Evolutionary conservation across 208 protist species (phyloP).

Genomic region (Trypanosoma congolense): DNA sequence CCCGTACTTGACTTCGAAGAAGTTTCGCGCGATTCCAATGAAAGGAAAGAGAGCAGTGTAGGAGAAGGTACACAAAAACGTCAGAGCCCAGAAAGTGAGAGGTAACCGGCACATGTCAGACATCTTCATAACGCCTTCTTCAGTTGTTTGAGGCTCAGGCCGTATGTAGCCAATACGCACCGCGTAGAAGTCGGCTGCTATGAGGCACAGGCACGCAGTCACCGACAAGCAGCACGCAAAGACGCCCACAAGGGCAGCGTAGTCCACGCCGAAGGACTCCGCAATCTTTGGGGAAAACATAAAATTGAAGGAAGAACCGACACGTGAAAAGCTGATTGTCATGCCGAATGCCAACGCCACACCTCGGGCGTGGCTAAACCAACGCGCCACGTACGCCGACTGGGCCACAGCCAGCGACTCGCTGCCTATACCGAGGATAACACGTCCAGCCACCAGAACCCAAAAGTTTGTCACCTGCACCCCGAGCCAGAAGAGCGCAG

Average conservation of each 20-base stretch:
- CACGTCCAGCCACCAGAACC: conserved; percentile 67
- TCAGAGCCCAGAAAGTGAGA: conserved; percentile 71
- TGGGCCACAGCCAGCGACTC: conserved; percentile 87
- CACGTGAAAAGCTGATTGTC: conserved; percentile 85
- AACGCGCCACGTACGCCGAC: conserved; percentile 89
- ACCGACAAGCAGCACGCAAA: conserved; percentile 64
- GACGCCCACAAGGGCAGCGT: conserved; percentile 58
- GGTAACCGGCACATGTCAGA: conserved; percentile 57
- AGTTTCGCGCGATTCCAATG: conserved; percentile 76
- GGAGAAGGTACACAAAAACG: conserved; percentile 76
- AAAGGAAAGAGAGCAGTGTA: conserved; percentile 86
- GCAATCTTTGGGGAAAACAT: conserved; percentile 82
- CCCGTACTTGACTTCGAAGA: conserved; percentile 84
- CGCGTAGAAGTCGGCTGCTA: conserved; percentile 64
- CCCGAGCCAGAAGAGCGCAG: conserved; percentile 72
- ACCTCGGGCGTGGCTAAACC: conserved; percentile 73
- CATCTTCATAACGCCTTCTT: conserved; percentile 28
- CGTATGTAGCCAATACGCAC: conserved; percentile 67
- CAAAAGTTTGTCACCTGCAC: conserved; percentile 52
- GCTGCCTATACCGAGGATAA: conserved; percentile 87
- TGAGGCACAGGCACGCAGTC: conserved; percentile 46
- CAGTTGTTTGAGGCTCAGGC: conserved; percentile 33
- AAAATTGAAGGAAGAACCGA: conserved; percentile 91
- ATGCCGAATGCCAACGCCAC: conserved; percentile 92
- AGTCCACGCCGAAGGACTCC: conserved; percentile 34